Base-by-base conservation (phyloP, 2,329 filamentous ascomycete species). In the Talaromyces pinophilus region DNA sequence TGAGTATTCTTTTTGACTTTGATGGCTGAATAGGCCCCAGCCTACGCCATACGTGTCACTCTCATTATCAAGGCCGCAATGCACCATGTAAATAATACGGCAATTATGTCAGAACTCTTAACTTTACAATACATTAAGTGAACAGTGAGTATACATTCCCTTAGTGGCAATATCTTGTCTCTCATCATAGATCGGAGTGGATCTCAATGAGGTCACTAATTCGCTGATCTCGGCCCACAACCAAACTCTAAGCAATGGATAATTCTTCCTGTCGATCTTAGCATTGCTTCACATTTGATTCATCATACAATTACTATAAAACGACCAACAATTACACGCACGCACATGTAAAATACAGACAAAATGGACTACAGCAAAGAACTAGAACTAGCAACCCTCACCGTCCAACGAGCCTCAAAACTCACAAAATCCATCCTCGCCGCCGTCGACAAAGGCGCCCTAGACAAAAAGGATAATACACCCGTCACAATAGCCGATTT, bases 401-500 rank as follows among this genome's bases (percentile, higher is more conserved):
- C 85, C 22, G 84, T 88, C 19, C 83, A 86, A 70, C 79, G 82
- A 68, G 86, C 87, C 62, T 82, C 85, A 3, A 76, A 85, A 17
- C 80, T 89, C 44, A 89, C 87, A 19, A 87, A 88, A 72, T 73
- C 78, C 67, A 75, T 87, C 70, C 78, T 84, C 25, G 79, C 79
- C 50, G 75, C 78, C 22, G 78, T 83, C n/a, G 79, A 81, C 68
- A 84, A 84, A 70, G 80, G 79, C 65, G 81, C 80, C 25, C 78
- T 87, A 62, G 81, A 84, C 71, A 89, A 89, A 73, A 80, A 79
- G 65, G 87, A 89, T 73, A 78, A 81, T 59, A 84, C 83, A 0
- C 87, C 87, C 28, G 87, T 90, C 61, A 89, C 87, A 0, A 83
- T 87, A 44, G 87, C 86, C 67, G 87, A 89, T 73, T 88, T 89